A percentile compares a stretch with the other conserved stretches of the same genome.
These are phyloP conservation scores for Penicillium subrubescens DNA, from an alignment of 495 filamentous ascomycete species.

Conservation along the genomic window DNA sequence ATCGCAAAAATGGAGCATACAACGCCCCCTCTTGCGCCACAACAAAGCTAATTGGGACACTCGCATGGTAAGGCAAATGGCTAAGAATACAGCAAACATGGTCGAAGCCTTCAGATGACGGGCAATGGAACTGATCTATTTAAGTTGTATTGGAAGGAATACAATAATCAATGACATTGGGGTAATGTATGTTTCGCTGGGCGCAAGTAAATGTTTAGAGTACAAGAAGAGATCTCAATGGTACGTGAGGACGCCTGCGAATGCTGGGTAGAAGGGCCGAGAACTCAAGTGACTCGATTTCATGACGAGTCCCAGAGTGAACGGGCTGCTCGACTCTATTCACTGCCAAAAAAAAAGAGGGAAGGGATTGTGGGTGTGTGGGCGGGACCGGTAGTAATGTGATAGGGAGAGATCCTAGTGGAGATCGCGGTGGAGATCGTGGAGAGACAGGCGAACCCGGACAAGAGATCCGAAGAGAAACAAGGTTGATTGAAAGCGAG, in stretches of 20 bases:
- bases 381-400: background rate
- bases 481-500: background rate
- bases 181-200: background rate
- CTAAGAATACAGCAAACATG: background rate
- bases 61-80: background rate
- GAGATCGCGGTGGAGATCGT: slow-evolving; percentile 1
- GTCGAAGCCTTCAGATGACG: background rate
- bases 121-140: background rate
- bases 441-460: background rate
- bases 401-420: background rate
- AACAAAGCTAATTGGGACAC: background rate
- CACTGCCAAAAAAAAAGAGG: background rate
- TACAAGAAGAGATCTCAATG: slow-evolving; percentile 8
- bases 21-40: background rate
- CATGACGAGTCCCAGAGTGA: background rate
- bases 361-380: background rate
- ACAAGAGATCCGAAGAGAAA: slow-evolving; percentile 1
- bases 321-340: background rate
- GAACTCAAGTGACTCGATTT: slow-evolving; percentile 8
- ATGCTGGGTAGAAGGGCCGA: slow-evolving; percentile 13
- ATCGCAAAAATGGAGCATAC: background rate
- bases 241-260: slow-evolving; percentile 12
- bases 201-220: slow-evolving; percentile 1
- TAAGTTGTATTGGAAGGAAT: background rate
- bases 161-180: background rate